Percentiles rank a stretch among this genome's conserved stretches.
These are phyloP conservation scores for Auriscalpium vulgare DNA, from an alignment of 768 basidiomycete species.

Conservation along the genomic window DNA sequence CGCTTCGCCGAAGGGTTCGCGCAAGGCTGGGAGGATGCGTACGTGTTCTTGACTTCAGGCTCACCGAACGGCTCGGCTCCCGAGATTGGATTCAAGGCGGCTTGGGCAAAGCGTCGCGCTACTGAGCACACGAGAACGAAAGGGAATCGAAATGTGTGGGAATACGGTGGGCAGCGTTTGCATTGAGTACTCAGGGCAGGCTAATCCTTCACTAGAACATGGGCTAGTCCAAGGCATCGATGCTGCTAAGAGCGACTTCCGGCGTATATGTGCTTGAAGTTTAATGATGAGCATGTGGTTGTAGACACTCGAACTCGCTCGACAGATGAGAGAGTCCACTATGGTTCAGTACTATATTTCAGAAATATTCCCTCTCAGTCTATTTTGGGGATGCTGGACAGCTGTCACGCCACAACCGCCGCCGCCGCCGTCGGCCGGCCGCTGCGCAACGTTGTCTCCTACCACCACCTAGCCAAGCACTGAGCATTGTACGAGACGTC, in stretches of 20 bases:
- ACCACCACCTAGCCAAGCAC: no score
- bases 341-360: background rate
- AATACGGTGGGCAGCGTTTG: constrained; percentile 40
- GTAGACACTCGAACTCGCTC: background rate
- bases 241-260: background rate
- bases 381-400: no score
- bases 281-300: background rate
- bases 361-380: background rate
- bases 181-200: no score
- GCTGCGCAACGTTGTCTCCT: no score
- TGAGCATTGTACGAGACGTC: no score
- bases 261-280: background rate
- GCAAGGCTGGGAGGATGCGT: constrained; percentile 67
- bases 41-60: constrained; percentile 38
- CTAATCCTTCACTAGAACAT: no score
- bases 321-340: background rate
- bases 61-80: constrained; percentile 25
- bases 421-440: no score
- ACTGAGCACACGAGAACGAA: constrained; percentile 35
- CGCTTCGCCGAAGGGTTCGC: constrained; percentile 60
- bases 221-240: background rate
- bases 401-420: no score
- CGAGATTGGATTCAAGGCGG: constrained; percentile 58
- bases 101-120: constrained; percentile 44
- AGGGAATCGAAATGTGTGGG: constrained; percentile 51